Evolutionary conservation across 306 rosid genomes (phyloP).

Genomic region (Prunus persica): Prunus_persica_NCBIv2 NC_034011.1:5625501-5626000

Average conservation of each 20-base stretch:
- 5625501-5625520: constrained; percentile 58
- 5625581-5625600: constrained; percentile 56
- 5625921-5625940: no score
- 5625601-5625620: constrained; percentile 54
- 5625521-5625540: constrained; percentile 61
- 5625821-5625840: no score
- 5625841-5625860: no score
- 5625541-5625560: constrained; percentile 66
- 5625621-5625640: constrained; percentile 48
- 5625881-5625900: no score
- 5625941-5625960: not conserved
- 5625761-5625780: no score
- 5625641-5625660: constrained; percentile 47
- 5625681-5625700: constrained; percentile 57
- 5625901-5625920: no score
- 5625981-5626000: no score
- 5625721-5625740: not conserved
- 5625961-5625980: no score
- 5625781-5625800: no score
- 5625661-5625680: constrained; percentile 44
- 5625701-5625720: constrained; percentile 34
- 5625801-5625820: no score
- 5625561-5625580: constrained; percentile 54
- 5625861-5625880: no score
- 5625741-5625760: not conserved